Evolutionary conservation across 768 basidiomycete species (phyloP), one percentile per base, ranked within the genome.

Genomic region (Symmetrospora coprosmae): DNA sequence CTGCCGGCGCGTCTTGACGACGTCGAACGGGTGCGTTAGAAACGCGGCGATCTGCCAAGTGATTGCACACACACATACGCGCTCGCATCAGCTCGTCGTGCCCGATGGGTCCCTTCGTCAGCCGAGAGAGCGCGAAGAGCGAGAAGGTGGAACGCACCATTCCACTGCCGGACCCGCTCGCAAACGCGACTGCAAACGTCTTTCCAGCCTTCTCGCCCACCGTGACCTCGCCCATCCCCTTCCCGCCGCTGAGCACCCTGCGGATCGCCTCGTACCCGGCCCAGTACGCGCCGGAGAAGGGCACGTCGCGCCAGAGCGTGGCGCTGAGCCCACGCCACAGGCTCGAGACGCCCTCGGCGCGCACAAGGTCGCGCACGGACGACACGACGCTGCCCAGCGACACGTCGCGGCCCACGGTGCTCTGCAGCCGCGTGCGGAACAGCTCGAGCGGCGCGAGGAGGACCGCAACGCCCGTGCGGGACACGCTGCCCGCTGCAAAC

Each of bases 231-330:
- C 60, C 76, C 73, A 66, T 76, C 73, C 67, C 69, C 39, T 63
- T 49, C 2, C 67, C 67, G 1, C 61, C 62, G 8, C 64, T 70
- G 66, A 89, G 80, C 16, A 72, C 66, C 19, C 76, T 74, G 74
- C 94, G 96, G 74, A 81, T 80, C 0, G 80, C 75, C 71, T 99
- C 92, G 70, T 96, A 97, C 25, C 85, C 82, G 3, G 87, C 87
- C 94, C 94, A 99, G 69, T 99, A 99, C 31, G 92, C 75, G 11
- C 91, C 94, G 38, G 87, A 89, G 71, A 99, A 99, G 0, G 94
- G 92, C 5, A 97, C 91, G 67, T 99, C 94, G 49, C 94, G 80
- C 90, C 90, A 96, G 8, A 99, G 76, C 4, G 89, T 92, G 1
- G 91, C 81, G 0, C 85, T 85, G 7, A 99, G 77, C 0, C 94